Evolutionary conservation across 805 yeast genomes (phyloP).

Genomic region (Ascoidea tarda): DNA sequence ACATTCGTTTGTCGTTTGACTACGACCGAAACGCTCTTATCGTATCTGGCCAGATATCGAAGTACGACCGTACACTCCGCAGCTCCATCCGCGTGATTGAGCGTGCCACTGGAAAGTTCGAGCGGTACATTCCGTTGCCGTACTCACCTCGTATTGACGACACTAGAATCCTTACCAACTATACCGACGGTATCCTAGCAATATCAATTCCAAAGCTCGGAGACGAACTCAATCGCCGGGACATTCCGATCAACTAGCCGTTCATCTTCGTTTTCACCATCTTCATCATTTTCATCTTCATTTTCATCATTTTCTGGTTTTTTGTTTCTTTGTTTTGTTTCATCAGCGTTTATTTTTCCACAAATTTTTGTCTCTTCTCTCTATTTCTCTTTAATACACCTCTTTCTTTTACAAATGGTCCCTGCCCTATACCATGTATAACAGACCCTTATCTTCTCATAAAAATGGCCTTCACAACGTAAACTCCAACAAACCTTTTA

Average conservation of each 20-base stretch:
- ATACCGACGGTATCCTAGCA: slow-evolving; percentile 7
- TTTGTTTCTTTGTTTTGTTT: no score
- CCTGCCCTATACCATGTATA: no score
- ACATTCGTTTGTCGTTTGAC: slow-evolving; percentile 7
- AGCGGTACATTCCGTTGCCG: slow-evolving; percentile 9
- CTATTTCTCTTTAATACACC: no score
- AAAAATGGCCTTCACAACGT: neutral
- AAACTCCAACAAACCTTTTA: slow-evolving; percentile 32
- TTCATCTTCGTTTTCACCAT: neutral
- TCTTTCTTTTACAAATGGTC: no score
- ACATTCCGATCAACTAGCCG: slow-evolving; percentile 1
- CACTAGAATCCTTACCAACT: slow-evolving; percentile 2
- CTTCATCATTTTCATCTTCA: neutral
- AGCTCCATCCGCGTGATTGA: slow-evolving; percentile 6
- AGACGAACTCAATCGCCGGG: slow-evolving; percentile 7
- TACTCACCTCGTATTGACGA: slow-evolving; percentile 9
- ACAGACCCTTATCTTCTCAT: no score
- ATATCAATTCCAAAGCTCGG: slow-evolving; percentile 6
- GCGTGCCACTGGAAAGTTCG: slow-evolving; percentile 9
- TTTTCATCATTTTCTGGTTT: neutral
- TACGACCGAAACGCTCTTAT: slow-evolving; percentile 4
- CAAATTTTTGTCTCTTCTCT: no score
- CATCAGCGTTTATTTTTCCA: neutral
- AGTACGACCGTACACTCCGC: slow-evolving; percentile 2
- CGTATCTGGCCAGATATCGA: slow-evolving; percentile 4